Evolutionary conservation across 306 rosid genomes (phyloP).

Genomic region (Prunus mongolica): DNA sequence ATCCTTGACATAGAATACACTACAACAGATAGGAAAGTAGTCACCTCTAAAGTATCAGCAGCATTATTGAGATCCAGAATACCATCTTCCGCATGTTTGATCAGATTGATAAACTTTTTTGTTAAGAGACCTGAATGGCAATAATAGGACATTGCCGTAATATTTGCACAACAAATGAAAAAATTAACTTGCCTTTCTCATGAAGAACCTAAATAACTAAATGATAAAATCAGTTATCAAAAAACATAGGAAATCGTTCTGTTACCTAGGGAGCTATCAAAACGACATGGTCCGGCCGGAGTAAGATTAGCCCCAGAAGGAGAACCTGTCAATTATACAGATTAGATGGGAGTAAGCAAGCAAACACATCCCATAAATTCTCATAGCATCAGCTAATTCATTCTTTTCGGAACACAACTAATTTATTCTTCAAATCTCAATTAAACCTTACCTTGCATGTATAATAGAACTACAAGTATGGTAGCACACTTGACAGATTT

Average conservation of each 20-base stretch:
- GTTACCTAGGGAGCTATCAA: constrained; percentile 94
- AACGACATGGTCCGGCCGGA: constrained; percentile 96
- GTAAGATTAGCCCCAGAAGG: constrained; percentile 81
- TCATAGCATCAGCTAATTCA: not conserved
- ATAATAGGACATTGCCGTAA: constrained; percentile 16
- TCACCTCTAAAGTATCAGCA: constrained; percentile 92
- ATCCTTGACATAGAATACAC: constrained; percentile 20
- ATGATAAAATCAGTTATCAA: not conserved
- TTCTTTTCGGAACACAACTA: not conserved
- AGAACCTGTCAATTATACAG: constrained; percentile 64
- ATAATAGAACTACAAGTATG: not conserved
- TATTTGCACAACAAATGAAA: not conserved
- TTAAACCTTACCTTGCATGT: not conserved
- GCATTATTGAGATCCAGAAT: constrained; percentile 81
- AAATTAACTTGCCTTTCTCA: not conserved
- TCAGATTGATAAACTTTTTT: constrained; percentile 86
- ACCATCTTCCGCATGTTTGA: constrained; percentile 87
- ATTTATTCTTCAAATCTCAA: not conserved
- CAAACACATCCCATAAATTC: not conserved
- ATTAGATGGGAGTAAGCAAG: not conserved
- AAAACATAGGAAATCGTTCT: constrained; percentile 18
- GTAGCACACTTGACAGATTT: constrained; percentile 20
- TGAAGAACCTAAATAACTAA: not conserved
- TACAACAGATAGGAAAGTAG: constrained; percentile 29
- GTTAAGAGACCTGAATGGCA: constrained; percentile 72